Evolutionary conservation across 192 early-diverging fungal genomes (phyloP).

Genomic region (Lobosporangium transversale): DNA sequence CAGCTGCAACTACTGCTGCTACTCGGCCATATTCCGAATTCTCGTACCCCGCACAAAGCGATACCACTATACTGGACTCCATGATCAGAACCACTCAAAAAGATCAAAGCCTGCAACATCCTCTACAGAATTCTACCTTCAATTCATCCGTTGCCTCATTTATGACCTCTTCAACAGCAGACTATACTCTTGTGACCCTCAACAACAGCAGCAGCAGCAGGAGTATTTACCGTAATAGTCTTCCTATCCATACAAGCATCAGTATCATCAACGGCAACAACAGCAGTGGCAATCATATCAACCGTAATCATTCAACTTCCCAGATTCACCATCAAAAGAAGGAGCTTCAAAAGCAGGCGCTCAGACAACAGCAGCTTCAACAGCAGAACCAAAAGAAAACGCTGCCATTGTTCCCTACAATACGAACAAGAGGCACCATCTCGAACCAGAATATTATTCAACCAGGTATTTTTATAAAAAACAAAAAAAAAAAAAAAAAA

Average conservation of each 20-base stretch:
- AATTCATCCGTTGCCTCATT: constrained; percentile 4
- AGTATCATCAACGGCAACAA: neutral
- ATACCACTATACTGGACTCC: no score
- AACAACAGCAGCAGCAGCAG: neutral
- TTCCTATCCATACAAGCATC: no score
- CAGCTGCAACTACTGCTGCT: no score
- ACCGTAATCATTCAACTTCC: no score
- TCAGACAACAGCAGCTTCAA: constrained; percentile 20
- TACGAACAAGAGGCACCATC: constrained; percentile 27
- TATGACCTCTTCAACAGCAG: neutral
- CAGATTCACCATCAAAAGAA: constrained; percentile 8
- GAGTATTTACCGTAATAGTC: no score
- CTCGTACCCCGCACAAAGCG: no score
- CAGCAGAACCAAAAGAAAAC: constrained; percentile 23
- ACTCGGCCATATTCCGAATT: no score
- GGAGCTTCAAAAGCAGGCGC: neutral
- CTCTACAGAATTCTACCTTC: neutral
- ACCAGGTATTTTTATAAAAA: constrained; percentile 45
- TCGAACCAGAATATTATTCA: constrained; percentile 17
- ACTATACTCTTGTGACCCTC: neutral
- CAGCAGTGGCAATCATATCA: no score
- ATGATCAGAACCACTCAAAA: no score
- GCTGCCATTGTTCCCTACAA: constrained; percentile 35
- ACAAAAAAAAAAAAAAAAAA: no score
- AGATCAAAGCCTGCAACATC: neutral